phyloP scores from a whole-genome alignment of 225 moss, liverwort and hornwort species.

The Polytrichum commune region DNA sequence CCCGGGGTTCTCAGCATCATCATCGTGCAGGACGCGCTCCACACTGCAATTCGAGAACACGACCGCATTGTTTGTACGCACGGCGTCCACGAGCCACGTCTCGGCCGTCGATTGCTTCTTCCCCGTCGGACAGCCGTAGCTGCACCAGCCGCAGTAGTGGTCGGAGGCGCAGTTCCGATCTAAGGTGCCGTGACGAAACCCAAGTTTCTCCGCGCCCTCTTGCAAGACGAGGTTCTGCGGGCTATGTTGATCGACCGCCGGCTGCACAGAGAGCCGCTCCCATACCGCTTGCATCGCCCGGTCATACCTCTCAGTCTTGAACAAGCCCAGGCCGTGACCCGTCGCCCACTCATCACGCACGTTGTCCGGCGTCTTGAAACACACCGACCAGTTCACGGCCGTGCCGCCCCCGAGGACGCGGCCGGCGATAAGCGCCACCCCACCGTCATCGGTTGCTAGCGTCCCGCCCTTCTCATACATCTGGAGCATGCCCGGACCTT shows the following conservation, averaged over 20 bases:
- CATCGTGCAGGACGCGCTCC: slow-evolving; percentile 35
- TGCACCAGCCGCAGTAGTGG: slow-evolving; percentile 87
- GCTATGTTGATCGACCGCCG: slow-evolving; percentile 36
- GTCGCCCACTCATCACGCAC: slow-evolving; percentile 72
- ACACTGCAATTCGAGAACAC: slow-evolving; percentile 59
- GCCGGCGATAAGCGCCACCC: slow-evolving; percentile 52
- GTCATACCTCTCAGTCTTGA: slow-evolving; percentile 43
- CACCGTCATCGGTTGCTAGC: slow-evolving; percentile 47
- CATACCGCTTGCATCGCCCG: slow-evolving; percentile 74
- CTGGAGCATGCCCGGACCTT: slow-evolving; percentile 43
- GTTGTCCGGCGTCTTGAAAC: slow-evolving; percentile 67
- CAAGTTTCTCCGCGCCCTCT: slow-evolving; percentile 58
- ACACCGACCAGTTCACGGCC: slow-evolving; percentile 70
- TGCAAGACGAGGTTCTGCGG: slow-evolving; percentile 60
- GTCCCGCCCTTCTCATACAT: slow-evolving; percentile 58
- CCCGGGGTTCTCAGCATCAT: neutral
- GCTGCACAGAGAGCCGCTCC: slow-evolving; percentile 49
- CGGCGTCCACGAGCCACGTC: slow-evolving; percentile 91
- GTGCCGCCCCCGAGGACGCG: slow-evolving; percentile 76
- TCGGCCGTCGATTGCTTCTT: slow-evolving; percentile 68
- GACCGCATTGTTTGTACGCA: slow-evolving; percentile 39
- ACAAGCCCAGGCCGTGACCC: slow-evolving; percentile 44
- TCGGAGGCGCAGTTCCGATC: slow-evolving; percentile 45
- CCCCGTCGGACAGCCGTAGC: slow-evolving; percentile 65
- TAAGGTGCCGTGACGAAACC: slow-evolving; percentile 35